Evolutionary conservation across 257 asterid species (phyloP), one percentile per base, ranked within the genome.

Genomic region (Ajuga chamaepitys): DNA sequence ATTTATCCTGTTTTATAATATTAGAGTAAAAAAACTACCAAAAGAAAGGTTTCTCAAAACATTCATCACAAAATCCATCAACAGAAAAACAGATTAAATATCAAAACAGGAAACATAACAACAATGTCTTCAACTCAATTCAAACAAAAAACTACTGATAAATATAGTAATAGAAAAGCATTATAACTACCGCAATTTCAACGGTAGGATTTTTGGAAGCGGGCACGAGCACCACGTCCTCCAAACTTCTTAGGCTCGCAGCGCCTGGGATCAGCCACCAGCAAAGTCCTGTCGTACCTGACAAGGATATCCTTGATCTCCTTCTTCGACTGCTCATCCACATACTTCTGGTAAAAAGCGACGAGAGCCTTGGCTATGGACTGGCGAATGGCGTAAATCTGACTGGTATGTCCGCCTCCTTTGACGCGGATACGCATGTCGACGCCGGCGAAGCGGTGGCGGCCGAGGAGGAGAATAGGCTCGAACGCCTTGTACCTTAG

Each of bases 201-300:
- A 80, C 86, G 92, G 82, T 85, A 85, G 24, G 86, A 82, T n/a
- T 80, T 82, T 81, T 88, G 95, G 83, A 86, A 88, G 78, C 95
- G 83, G 2, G 94, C 71, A 57, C 95, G 86, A 50, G 95, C 95
- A 62, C 95, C 95, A 30, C 94, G 91, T 13, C 95, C 95, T 48
- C 95, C 95, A 35, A 88, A 88, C 79, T 88, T 88, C 88, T 87
- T 87, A 9, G 93, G 95, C 89, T 88, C 95, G 16, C 91, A 85
- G 0, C 95, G 85, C 78, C 95, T 75, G 0, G 95, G 96, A 69
- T 88, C 96, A 14, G 95, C 96, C 30, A 88, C 96, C 17, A 88
- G 96, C 74, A 88, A 22, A 54, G 96, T 88, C 81, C 96, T 64
- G 22, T 85, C 96, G 11, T 88, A 88, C 62, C 87, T 70, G 13